Evolutionary conservation across 2,329 filamentous ascomycete species (phyloP).

Genomic region (Colletotrichum brevisporum): DNA sequence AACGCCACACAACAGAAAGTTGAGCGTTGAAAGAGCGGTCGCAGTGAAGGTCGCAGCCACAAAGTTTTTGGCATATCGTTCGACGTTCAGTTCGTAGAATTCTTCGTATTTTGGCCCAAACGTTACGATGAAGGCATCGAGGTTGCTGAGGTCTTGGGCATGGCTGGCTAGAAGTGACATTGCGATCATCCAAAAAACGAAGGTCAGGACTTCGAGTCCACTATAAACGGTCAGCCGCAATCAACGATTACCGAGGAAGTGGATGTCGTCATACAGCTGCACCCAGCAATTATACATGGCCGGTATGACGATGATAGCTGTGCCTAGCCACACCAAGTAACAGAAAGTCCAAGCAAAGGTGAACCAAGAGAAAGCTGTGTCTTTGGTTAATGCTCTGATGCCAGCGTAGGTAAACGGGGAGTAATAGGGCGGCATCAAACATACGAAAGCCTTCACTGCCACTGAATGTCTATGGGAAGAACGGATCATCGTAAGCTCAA

Average conservation of each 20-base stretch:
- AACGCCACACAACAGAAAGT: conserved; percentile 37
- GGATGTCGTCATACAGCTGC: conserved; percentile 30
- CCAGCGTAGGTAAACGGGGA: neutral
- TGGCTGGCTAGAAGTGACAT: conserved; percentile 40
- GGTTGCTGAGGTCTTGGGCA: conserved; percentile 39
- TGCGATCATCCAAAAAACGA: conserved; percentile 42
- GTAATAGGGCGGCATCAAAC: conserved; percentile 9
- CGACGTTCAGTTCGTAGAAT: conserved; percentile 39
- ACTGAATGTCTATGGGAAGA: conserved; percentile 35
- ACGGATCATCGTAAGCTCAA: conserved; percentile 29
- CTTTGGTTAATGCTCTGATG: conserved; percentile 8
- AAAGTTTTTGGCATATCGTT: conserved; percentile 36
- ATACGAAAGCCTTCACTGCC: conserved; percentile 42
- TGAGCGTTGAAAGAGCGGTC: conserved; percentile 34
- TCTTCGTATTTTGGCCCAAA: conserved; percentile 38
- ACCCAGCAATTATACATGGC: conserved; percentile 43
- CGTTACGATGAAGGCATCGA: conserved; percentile 37
- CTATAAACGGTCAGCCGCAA: conserved; percentile 7
- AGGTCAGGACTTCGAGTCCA: conserved; percentile 38
- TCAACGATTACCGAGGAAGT: neutral
- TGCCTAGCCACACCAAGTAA: conserved; percentile 40
- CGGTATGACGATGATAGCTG: conserved; percentile 38
- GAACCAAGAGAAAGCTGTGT: conserved; percentile 41
- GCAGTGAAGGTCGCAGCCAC: conserved; percentile 40
- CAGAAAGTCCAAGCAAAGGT: conserved; percentile 41